Base-by-base conservation (phyloP, 1,284 basidiomycete genomes). In the Cutaneotrichosporon sp. region DNA sequence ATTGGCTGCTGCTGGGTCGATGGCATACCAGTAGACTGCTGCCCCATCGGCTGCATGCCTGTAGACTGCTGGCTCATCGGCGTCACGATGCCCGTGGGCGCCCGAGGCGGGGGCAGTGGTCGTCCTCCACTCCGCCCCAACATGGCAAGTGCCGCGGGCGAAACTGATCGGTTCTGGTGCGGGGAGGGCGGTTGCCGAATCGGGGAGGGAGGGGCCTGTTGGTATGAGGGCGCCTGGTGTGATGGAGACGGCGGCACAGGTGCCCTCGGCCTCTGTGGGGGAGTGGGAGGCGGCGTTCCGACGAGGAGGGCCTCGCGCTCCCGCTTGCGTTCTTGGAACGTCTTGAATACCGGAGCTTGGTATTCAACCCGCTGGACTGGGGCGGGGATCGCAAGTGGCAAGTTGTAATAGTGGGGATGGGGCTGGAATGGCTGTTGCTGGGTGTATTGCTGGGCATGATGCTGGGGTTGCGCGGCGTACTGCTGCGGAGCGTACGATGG, bases 241-340 rank as follows among this genome's bases (percentile, higher is more conserved):
- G 22, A 10, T 8, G 47, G 47, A n/a, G n/a, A 26, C 10, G 47
- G 47, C 31, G 50, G 26, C 5, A 52, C 50, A 30, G 30, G 36
- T 32, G 40, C 16, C 57, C 36, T 21, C 60, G 59, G 36, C 36
- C 46, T 46, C 10, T 21, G 16, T 11, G 46, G 31, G 34, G 38
- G 13, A n/a, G 32, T 26, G 57, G 57, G n/a, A 10, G 56, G 31
- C 47, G 58, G 46, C 11, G 32, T 21, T 10, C 42, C 58, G 2
- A 65, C 64, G 32, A 73, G 38, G 2, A 72, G 72, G 38, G 65
- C 51, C 52, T 79, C 76, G 49, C 75, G 76, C 36, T 74, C 77
- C 34, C 73, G 64, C 64, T 73, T 75, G 30, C 77, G 69, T 26
- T 79, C 76, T 64, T 78, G 76, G 59, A 79, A 81, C 3, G 79